phyloP scores from a whole-genome alignment of 78 protist genomes.

The Dictyostelium purpureum region DNA sequence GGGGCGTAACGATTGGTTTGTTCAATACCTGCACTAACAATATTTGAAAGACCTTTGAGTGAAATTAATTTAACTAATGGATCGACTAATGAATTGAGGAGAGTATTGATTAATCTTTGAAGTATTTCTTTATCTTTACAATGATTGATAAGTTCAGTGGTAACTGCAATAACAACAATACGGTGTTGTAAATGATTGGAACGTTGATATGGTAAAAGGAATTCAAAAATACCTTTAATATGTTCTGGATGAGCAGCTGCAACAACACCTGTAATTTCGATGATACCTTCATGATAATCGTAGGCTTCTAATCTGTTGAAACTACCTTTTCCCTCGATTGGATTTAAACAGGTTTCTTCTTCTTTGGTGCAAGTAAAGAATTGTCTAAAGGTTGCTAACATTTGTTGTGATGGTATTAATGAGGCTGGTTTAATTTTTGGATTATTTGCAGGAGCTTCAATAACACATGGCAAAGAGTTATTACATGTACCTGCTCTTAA shows the following conservation, averaged over 20 bases:
- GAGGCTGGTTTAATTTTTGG: slow-evolving; percentile 1
- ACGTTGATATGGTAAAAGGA: slow-evolving; percentile 56
- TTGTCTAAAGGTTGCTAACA: slow-evolving; percentile 63
- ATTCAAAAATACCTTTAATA: slow-evolving; percentile 23
- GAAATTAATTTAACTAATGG: slow-evolving; percentile 35
- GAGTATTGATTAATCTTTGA: slow-evolving; percentile 64
- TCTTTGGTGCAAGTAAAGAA: slow-evolving; percentile 63
- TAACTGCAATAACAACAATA: slow-evolving; percentile 37
- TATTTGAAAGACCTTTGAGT: slow-evolving; percentile 76
- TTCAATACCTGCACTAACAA: slow-evolving; percentile 56
- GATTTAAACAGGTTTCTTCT: slow-evolving; percentile 4
- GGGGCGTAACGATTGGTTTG: slow-evolving; percentile 81
- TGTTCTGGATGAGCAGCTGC: slow-evolving; percentile 64
- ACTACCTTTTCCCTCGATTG: slow-evolving; percentile 36
- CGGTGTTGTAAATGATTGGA: slow-evolving; percentile 59
- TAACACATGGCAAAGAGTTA: slow-evolving; percentile 20
- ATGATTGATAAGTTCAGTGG: slow-evolving; percentile 67
- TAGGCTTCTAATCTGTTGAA: slow-evolving; percentile 17
- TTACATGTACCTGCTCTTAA: slow-evolving; percentile 73
- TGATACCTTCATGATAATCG: slow-evolving; percentile 4
- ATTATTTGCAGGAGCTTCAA: slow-evolving; percentile 9
- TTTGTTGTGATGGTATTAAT: slow-evolving; percentile 49
- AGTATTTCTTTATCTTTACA: slow-evolving; percentile 40
- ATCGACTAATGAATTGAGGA: slow-evolving; percentile 65
- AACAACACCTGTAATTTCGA: slow-evolving; percentile 9